Evolutionary conservation across 2,329 filamentous ascomycete genomes (phyloP).

Genomic region (Penicillium olsonii): DNA sequence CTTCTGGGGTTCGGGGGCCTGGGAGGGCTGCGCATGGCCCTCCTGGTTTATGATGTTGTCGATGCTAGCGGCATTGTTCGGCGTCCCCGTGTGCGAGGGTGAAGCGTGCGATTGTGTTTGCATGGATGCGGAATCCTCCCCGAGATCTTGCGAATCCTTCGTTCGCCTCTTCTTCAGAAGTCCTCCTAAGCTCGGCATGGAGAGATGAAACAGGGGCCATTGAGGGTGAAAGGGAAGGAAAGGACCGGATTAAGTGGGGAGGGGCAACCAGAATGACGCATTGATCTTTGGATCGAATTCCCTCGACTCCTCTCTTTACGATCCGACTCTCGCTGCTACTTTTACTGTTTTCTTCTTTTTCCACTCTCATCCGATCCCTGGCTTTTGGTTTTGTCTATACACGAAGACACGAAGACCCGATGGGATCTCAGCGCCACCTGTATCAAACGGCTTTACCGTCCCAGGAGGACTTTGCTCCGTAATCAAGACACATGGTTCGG

Average conservation of each 20-base stretch:
- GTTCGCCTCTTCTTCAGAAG: constrained; percentile 99
- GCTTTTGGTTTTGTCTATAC: neutral
- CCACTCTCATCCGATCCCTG: neutral
- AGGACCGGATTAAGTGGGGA: constrained; percentile 25
- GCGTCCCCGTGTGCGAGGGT: constrained; percentile 47
- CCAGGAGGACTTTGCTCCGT: too few relatives aligned
- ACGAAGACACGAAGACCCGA: too few relatives aligned
- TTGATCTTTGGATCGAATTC: constrained; percentile 21
- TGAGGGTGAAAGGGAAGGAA: constrained; percentile 26
- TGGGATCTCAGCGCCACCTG: neutral
- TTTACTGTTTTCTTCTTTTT: neutral
- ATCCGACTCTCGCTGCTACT: too few relatives aligned
- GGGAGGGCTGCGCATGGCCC: constrained; percentile 7
- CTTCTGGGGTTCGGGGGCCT: neutral
- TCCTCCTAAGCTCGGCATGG: constrained; percentile 86
- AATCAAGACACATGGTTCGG: neutral
- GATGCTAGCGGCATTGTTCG: constrained; percentile 75
- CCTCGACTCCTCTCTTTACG: neutral
- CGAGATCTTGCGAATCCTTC: constrained; percentile 67
- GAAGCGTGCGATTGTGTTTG: constrained; percentile 36
- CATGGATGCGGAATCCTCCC: constrained; percentile 36
- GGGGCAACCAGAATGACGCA: constrained; percentile 30
- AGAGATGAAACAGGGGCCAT: constrained; percentile 22
- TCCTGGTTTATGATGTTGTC: constrained; percentile 73
- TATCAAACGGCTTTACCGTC: too few relatives aligned